Evolutionary conservation across 148 eudicot species (phyloP).

Genomic region (Dianthus caryophyllus): DNA sequence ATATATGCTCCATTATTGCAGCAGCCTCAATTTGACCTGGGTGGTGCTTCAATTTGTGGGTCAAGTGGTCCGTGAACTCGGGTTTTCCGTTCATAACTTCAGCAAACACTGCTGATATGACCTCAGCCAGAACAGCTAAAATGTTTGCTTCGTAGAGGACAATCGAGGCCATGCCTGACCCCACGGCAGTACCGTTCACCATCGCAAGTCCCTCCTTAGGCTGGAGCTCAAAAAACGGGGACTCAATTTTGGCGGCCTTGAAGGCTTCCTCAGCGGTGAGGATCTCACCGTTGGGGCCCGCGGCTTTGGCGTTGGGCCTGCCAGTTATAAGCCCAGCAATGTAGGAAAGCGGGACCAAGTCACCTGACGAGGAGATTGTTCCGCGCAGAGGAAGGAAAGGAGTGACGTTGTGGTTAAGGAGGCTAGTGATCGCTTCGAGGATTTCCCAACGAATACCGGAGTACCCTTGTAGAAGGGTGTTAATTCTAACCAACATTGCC

Average conservation of each 20-base stretch:
- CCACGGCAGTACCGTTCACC: conserved; percentile 88
- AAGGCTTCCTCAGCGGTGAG: conserved; percentile 62
- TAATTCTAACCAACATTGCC: conserved; percentile 83
- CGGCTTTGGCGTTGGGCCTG: conserved; percentile 71
- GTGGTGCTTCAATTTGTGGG: conserved; percentile 82
- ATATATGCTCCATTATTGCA: conserved; percentile 82
- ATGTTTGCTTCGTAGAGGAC: conserved; percentile 73
- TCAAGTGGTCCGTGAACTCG: conserved; percentile 80
- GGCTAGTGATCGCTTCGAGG: conserved; percentile 56
- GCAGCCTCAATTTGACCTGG: conserved; percentile 94
- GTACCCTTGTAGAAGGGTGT: conserved; percentile 89
- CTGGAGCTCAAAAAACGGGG: conserved; percentile 64
- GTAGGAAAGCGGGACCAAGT: conserved; percentile 79
- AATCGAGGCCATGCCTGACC: conserved; percentile 79
- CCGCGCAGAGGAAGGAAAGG: conserved; percentile 87
- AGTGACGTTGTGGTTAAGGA: conserved; percentile 76
- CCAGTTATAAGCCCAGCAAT: conserved; percentile 85
- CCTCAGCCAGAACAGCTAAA: conserved; percentile 55
- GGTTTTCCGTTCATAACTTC: conserved; percentile 94
- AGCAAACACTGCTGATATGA: conserved; percentile 71
- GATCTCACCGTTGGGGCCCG: conserved; percentile 53
- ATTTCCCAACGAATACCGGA: conserved; percentile 88
- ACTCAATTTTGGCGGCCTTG: conserved; percentile 40
- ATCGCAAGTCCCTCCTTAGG: conserved; percentile 89
- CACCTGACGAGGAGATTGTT: conserved; percentile 81